Evolutionary conservation across 352 stramenopile genomes (phyloP).

Genomic region (Blastocystis sp.): DNA sequence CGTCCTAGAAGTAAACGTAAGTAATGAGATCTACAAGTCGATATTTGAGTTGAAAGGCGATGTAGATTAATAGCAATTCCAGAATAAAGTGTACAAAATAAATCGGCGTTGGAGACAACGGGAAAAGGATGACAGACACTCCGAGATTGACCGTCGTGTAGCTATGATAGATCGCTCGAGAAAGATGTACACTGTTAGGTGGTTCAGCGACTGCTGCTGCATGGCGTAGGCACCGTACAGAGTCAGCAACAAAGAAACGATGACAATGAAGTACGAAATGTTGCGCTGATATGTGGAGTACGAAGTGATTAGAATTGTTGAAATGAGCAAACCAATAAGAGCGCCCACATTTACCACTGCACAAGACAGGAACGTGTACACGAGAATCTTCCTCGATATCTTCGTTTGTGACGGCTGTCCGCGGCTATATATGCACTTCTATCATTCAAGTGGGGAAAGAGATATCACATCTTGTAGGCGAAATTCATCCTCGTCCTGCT

Average conservation of each 20-base stretch:
- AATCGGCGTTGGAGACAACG: conserved; percentile 27
- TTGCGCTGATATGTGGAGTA: neutral
- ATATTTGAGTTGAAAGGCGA: conserved; percentile 38
- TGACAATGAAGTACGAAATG: neutral
- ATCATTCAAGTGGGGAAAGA: neutral
- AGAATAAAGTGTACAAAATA: conserved; percentile 60
- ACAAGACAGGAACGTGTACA: neutral
- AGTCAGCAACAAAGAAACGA: conserved; percentile 11
- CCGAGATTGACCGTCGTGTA: conserved; percentile 12
- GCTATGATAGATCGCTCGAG: neutral
- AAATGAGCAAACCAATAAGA: conserved; percentile 13
- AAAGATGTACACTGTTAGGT: conserved; percentile 34
- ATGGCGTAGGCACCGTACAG: conserved; percentile 24
- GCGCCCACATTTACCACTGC: conserved; percentile 1
- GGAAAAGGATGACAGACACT: conserved; percentile 20
- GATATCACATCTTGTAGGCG: conserved; percentile 32
- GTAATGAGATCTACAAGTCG: neutral
- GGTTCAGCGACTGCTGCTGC: neutral
- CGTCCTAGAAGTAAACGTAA: neutral
- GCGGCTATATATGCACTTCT: conserved; percentile 54
- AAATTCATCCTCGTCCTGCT: conserved; percentile 59
- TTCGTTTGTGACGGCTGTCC: conserved; percentile 47
- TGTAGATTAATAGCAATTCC: conserved; percentile 14
- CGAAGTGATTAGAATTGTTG: neutral
- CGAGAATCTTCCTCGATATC: conserved; percentile 14